A percentile compares a stretch with the other conserved stretches of the same genome.
These are phyloP conservation scores for Penicillium macrosclerotiorum DNA, from an alignment of 495 filamentous ascomycete genomes.

Conservation along the genomic window DNA sequence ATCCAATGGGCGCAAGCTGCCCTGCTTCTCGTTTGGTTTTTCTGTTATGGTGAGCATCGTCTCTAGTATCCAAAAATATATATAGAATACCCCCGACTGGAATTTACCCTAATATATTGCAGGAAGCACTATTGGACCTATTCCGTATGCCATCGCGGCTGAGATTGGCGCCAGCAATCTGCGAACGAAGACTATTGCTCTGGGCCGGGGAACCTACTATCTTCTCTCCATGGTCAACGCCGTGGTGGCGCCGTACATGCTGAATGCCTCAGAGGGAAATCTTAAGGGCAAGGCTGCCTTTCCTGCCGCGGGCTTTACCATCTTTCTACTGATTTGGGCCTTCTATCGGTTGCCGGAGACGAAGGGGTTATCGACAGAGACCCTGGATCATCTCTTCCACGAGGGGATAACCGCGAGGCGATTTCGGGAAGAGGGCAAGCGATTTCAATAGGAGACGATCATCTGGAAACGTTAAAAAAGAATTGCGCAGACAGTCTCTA, in stretches of 20 bases:
- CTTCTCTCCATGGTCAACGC: neutral
- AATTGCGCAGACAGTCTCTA: neutral
- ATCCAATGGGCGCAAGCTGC: no score
- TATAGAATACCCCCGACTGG: no score
- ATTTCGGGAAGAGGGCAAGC: neutral
- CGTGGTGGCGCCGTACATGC: neutral
- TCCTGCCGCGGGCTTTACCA: neutral
- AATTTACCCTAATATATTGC: no score
- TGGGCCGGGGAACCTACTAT: neutral
- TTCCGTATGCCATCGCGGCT: no score
- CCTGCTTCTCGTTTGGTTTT: no score
- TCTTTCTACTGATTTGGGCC: neutral
- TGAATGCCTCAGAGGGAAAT: neutral
- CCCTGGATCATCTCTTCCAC: neutral
- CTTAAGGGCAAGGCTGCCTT: neutral
- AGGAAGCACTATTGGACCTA: no score
- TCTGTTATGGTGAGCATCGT: no score
- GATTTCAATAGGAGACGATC: neutral
- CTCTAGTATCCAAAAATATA: no score
- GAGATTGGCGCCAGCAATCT: no score
- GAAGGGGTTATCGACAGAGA: neutral
- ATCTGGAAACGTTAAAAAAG: no score
- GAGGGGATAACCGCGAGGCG: neutral
- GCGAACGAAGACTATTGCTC: neutral
- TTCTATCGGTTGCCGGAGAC: neutral